Base-by-base conservation (phyloP, 352 stramenopile genomes). In the Globisporangium lucens region DNA sequence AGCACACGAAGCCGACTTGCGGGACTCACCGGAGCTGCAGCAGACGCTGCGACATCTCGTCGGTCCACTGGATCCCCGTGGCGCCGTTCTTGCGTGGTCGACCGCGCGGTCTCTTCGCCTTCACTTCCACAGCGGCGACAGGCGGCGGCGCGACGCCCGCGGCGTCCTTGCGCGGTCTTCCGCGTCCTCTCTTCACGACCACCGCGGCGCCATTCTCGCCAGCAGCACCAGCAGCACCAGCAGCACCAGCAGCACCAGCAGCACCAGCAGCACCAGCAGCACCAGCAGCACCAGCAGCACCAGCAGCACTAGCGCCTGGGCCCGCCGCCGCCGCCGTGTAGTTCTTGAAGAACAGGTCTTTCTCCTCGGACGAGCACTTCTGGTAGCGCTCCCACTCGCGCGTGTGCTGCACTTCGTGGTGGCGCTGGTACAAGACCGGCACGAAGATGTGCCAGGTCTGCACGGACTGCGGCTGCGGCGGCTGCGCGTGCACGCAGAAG, bases 31-130 rank as follows among this genome's bases (percentile, higher is more conserved):
- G n/a, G 3, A 62, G 24, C 30, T 63, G 35, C 7, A 68, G 27
- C 36, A 68, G 63, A 2, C 36, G 29, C 52, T 62, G 36, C 4
- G 63, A 56, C 22, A 68, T 24, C 53, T 43, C 33, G 55, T 68
- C 55, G 38, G 27, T 68, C 63, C 63, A 68, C 33, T 68, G 53
- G 30, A 68, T 12, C 8, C 17, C 41, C 24, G 47, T 20, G 30
- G 30, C 30, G 41, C 63, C 63, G 20, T 36, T 38, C 22, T 22
- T n/a, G n/a, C 52, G 27, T 27, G 63, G 63, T 6, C 63, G 63
- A 0, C 63, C 63, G 30, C 29, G 24, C 9, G 51, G 51, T 20
- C 15, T 29, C 51, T 57, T 57, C 51, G n/a, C 41, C 41, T 47
- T 47, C 41, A 47, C 15, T 13, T n/a, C 41, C 41, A 47, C 41